phyloP scores from a whole-genome alignment of 495 filamentous ascomycete genomes.

The Bathelium albidoporum region DNA sequence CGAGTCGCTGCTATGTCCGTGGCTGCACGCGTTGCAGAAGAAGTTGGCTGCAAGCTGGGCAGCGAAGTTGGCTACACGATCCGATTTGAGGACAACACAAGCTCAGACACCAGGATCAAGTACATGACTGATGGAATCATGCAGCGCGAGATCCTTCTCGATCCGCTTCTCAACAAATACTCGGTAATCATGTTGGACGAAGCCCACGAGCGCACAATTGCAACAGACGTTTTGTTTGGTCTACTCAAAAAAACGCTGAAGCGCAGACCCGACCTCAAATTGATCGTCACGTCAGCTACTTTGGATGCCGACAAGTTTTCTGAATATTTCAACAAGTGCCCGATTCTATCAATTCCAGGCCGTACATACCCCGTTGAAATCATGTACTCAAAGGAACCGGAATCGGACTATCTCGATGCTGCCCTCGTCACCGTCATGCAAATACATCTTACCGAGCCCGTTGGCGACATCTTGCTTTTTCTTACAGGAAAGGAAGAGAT shows the following conservation, averaged over 20 bases:
- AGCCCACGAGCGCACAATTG: constrained; percentile 93
- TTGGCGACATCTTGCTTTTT: constrained; percentile 90
- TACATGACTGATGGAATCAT: constrained; percentile 99
- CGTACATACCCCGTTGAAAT: constrained; percentile 92
- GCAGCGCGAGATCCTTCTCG: constrained; percentile 84
- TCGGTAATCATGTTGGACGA: constrained; percentile 98
- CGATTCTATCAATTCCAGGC: constrained; percentile 93
- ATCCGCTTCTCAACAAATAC: constrained; percentile 77
- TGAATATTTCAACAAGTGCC: constrained; percentile 85
- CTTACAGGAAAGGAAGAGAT: constrained; percentile 98
- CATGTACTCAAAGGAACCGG: constrained; percentile 86
- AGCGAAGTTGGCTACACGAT: constrained; percentile 96
- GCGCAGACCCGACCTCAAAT: constrained; percentile 71
- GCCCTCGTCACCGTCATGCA: constrained; percentile 95
- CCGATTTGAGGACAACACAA: constrained; percentile 91
- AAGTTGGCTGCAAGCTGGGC: constrained; percentile 85
- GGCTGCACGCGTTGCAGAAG: constrained; percentile 90
- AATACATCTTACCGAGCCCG: constrained; percentile 84
- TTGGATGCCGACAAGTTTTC: constrained; percentile 97
- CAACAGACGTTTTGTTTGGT: constrained; percentile 91
- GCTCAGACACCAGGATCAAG: constrained; percentile 85
- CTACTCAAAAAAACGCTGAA: constrained; percentile 90
- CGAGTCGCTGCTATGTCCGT: constrained; percentile 97
- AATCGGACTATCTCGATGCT: constrained; percentile 93
- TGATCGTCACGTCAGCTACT: constrained; percentile 94